A percentile compares a stretch with the other conserved stretches of the same genome.
These are phyloP conservation scores for Glutinoglossum americanum DNA, from an alignment of 495 filamentous ascomycete genomes.

Conservation along the genomic window DNA sequence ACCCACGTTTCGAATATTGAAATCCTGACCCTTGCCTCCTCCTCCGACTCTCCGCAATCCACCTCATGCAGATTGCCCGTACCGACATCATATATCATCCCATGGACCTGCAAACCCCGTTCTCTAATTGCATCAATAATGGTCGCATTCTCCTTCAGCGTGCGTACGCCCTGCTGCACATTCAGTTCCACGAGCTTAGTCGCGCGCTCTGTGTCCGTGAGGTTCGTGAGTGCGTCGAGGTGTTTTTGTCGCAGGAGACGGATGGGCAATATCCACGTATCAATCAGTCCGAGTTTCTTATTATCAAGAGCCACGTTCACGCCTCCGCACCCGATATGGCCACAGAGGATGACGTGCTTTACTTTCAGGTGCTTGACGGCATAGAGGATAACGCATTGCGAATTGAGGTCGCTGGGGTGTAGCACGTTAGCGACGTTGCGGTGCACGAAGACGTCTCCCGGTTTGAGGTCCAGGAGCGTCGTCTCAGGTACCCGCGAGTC, in stretches of 20 bases:
- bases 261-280: slow-evolving; percentile 62
- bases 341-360: slow-evolving; percentile 65
- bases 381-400: slow-evolving; percentile 62
- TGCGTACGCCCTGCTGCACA: slow-evolving; percentile 16
- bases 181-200: slow-evolving; percentile 17
- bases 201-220: slow-evolving; percentile 9
- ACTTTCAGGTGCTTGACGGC: slow-evolving; percentile 56
- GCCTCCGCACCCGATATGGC: slow-evolving; percentile 66
- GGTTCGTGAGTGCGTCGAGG: neutral
- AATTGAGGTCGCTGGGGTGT: slow-evolving; percentile 53
- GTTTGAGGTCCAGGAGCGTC: slow-evolving; percentile 54
- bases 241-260: slow-evolving; percentile 35
- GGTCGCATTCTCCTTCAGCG: slow-evolving; percentile 14
- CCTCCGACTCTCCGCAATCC: slow-evolving; percentile 5
- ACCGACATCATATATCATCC: slow-evolving; percentile 19
- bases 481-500: slow-evolving; percentile 81
- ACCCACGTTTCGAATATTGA: neutral
- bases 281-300: slow-evolving; percentile 44
- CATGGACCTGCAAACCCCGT: slow-evolving; percentile 19
- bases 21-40: neutral
- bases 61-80: slow-evolving; percentile 16
- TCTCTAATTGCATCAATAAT: slow-evolving; percentile 18
- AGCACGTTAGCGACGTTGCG: slow-evolving; percentile 90
- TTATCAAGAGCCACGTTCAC: slow-evolving; percentile 47
- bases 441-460: slow-evolving; percentile 82